Conservation (phyloP, 2,329 filamentous ascomycete species). For the Fusarium neocosmosporiellum region DNA sequence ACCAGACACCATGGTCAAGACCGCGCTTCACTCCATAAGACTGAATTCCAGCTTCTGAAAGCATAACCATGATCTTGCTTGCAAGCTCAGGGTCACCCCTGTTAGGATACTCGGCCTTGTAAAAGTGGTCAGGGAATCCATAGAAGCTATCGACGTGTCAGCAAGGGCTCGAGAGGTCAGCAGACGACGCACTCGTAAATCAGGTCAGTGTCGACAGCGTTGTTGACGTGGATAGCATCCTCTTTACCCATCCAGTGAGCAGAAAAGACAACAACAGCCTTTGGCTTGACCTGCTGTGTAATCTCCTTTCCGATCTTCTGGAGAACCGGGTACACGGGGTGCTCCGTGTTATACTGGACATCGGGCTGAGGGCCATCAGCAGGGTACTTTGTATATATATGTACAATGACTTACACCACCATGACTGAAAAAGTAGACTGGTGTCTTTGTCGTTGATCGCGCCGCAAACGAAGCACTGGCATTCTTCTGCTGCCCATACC, state of each 20-base stretch:
- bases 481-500: constrained; percentile 26
- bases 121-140: constrained; percentile 77
- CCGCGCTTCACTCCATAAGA: constrained; percentile 71
- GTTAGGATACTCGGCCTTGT: constrained; percentile 74
- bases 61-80: constrained; percentile 64
- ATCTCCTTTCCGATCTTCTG: constrained; percentile 76
- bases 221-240: constrained; percentile 72
- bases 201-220: constrained; percentile 70
- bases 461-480: background rate
- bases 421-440: constrained; percentile 63
- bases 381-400: background rate
- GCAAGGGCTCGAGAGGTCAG: background rate
- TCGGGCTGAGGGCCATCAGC: constrained; percentile 59
- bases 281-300: constrained; percentile 75
- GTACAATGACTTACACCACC: constrained; percentile 55
- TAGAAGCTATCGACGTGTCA: constrained; percentile 65
- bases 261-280: constrained; percentile 79
- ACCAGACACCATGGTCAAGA: constrained; percentile 81
- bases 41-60: constrained; percentile 68
- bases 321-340: constrained; percentile 74
- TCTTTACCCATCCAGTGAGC: constrained; percentile 77
- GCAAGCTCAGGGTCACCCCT: constrained; percentile 70
- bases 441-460: constrained; percentile 39
- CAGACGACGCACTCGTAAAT: constrained; percentile 70
- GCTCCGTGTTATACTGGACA: constrained; percentile 74